These are phyloP conservation scores for Leishmania turanica DNA, from an alignment of 208 protist species.

Conservation along the genomic window DNA sequence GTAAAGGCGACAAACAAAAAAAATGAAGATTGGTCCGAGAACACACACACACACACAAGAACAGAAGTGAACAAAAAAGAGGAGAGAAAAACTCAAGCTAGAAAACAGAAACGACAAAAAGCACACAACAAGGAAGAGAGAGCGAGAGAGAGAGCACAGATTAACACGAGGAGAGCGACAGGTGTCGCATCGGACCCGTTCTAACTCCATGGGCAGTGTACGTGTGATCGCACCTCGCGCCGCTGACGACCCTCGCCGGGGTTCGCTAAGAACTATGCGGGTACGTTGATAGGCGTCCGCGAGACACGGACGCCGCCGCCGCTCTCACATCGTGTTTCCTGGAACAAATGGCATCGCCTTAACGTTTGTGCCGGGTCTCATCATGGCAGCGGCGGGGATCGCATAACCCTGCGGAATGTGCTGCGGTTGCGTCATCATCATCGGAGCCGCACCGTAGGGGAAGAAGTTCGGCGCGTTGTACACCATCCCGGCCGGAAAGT, in stretches of 20 bases:
- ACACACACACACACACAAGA: background rate
- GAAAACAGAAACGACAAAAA: background rate
- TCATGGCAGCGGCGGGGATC: conserved; percentile 15
- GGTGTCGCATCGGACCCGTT: background rate
- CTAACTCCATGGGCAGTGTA: background rate
- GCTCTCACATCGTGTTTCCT: conserved; percentile 22
- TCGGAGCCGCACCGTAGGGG: conserved; percentile 24
- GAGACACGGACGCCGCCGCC: too few species aligned
- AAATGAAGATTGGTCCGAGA: background rate
- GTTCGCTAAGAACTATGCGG: background rate
- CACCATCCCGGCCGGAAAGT: conserved; percentile 18
- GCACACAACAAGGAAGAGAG: background rate
- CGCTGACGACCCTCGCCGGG: background rate
- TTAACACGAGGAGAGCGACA: background rate
- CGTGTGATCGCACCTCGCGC: background rate
- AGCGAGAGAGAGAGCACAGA: background rate
- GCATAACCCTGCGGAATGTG: conserved; percentile 23
- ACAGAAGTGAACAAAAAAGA: background rate
- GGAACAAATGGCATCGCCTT: conserved; percentile 76
- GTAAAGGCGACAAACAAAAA: background rate
- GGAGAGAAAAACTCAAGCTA: background rate
- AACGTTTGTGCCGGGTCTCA: conserved; percentile 63
- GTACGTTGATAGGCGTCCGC: background rate
- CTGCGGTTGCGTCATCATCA: conserved; percentile 34
- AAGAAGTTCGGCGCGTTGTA: conserved; percentile 29